Conservation (phyloP, 176 grass and related monocot species). For the Echinochloa phyllopogon region DNA sequence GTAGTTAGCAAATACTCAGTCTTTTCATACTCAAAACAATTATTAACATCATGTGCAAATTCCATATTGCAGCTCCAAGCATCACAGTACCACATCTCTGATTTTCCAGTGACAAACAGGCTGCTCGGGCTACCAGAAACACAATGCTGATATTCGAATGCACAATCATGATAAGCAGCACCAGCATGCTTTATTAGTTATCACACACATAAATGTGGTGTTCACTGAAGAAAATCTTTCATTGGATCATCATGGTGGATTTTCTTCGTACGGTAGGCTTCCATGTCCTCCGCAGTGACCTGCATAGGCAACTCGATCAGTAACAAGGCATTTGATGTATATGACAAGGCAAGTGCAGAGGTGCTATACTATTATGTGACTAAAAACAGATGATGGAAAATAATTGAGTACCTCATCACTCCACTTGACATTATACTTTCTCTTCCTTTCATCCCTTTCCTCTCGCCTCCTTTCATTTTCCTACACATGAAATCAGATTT, state of each 20-base stretch:
- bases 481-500: conserved; percentile 40
- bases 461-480: conserved; percentile 78
- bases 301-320: background rate
- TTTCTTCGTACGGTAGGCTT: conserved; percentile 89
- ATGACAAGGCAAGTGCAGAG: background rate
- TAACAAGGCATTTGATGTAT: background rate
- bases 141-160: background rate
- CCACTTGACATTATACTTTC: conserved; percentile 95
- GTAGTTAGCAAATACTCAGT: background rate
- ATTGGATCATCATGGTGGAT: conserved; percentile 88
- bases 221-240: conserved; percentile 63
- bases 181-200: background rate
- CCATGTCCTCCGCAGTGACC: conserved; percentile 93
- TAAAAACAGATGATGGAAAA: background rate
- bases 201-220: background rate
- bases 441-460: conserved; percentile 89
- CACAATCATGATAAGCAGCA: background rate
- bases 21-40: background rate
- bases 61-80: background rate
- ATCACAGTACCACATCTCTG: background rate
- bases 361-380: background rate
- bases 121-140: background rate
- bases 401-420: conserved; percentile 57
- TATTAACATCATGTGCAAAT: background rate
- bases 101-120: background rate